A percentile compares a stretch with the other conserved stretches of the same genome.
Evolutionary conservation across 1,284 basidiomycete genomes (phyloP).

Genomic region (Cerrena zonata): DNA sequence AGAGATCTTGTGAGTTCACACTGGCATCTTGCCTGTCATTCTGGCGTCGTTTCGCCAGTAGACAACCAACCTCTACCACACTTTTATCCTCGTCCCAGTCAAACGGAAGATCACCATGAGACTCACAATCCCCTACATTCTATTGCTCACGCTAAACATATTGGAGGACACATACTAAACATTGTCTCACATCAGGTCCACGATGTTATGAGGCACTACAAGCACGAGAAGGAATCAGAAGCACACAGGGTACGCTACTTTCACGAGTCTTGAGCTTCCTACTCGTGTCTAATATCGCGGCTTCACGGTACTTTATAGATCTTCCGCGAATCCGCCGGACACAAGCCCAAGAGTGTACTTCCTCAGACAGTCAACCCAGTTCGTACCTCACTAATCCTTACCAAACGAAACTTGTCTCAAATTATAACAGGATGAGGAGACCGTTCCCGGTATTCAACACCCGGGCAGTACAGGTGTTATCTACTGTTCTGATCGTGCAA

Average conservation of each 20-base stretch:
- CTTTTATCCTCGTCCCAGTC: neutral
- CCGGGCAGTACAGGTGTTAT: conserved; percentile 76
- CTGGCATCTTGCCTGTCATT: conserved; percentile 3
- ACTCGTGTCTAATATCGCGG: neutral
- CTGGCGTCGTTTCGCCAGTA: neutral
- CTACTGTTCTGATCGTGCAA: conserved; percentile 83
- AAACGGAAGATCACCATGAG: neutral
- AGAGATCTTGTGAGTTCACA: conserved; percentile 9
- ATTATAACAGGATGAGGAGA: conserved; percentile 62
- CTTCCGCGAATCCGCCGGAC: conserved; percentile 64
- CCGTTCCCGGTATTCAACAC: conserved; percentile 76
- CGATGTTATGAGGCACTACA: conserved; percentile 38
- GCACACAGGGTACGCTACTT: conserved; percentile 63
- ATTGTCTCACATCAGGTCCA: conserved; percentile 28
- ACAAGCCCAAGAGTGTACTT: conserved; percentile 54
- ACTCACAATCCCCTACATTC: conserved; percentile 3
- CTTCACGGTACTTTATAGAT: conserved; percentile 39
- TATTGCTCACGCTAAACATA: conserved; percentile 12
- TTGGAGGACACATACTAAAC: conserved; percentile 9
- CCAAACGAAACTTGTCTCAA: too few species aligned
- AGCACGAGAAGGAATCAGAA: conserved; percentile 74
- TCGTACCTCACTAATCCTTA: neutral
- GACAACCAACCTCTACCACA: too few species aligned
- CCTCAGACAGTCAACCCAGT: conserved; percentile 70
- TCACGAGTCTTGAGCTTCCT: neutral